These are phyloP conservation scores for Cladosporium sp. DNA, from an alignment of 2,329 filamentous ascomycete species.

Conservation along the genomic window DNA sequence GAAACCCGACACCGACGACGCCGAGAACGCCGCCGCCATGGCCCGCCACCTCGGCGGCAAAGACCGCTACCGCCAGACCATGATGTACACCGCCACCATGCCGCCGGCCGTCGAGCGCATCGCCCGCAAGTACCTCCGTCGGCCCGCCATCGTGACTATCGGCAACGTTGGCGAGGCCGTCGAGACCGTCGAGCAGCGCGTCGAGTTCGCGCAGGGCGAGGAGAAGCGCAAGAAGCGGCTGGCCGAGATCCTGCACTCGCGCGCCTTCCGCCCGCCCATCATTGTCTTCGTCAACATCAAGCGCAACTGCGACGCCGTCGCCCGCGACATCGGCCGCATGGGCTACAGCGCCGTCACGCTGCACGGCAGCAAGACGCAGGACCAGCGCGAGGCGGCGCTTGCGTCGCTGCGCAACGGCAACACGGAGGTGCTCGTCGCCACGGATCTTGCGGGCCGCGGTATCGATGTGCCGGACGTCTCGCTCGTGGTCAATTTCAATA, in stretches of 20 bases:
- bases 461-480: conserved; percentile 94
- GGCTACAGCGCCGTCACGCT: conserved; percentile 85
- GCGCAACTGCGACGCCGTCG: conserved; percentile 93
- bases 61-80: conserved; percentile 87
- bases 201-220: conserved; percentile 84
- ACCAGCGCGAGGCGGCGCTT: conserved; percentile 91
- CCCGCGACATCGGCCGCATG: conserved; percentile 88
- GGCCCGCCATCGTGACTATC: conserved; percentile 89
- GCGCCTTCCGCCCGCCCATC: conserved; percentile 79
- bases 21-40: conserved; percentile 84
- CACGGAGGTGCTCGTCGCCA: conserved; percentile 87
- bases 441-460: conserved; percentile 91
- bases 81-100: conserved; percentile 99
- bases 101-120: conserved; percentile 86
- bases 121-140: conserved; percentile 89
- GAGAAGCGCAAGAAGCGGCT: conserved; percentile 95
- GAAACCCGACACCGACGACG: conserved; percentile 89
- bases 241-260: conserved; percentile 76
- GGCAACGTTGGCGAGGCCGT: conserved; percentile 93
- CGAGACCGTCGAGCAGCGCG: conserved; percentile 94
- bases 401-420: conserved; percentile 73
- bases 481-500: conserved; percentile 98
- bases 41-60: conserved; percentile 66
- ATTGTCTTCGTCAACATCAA: conserved; percentile 99
- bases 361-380: conserved; percentile 94